A percentile compares a stretch with the other conserved stretches of the same genome.
These are phyloP conservation scores for Acanthochlamys bracteata DNA, from an alignment of 106 monocot species.

Conservation along the genomic window DNA sequence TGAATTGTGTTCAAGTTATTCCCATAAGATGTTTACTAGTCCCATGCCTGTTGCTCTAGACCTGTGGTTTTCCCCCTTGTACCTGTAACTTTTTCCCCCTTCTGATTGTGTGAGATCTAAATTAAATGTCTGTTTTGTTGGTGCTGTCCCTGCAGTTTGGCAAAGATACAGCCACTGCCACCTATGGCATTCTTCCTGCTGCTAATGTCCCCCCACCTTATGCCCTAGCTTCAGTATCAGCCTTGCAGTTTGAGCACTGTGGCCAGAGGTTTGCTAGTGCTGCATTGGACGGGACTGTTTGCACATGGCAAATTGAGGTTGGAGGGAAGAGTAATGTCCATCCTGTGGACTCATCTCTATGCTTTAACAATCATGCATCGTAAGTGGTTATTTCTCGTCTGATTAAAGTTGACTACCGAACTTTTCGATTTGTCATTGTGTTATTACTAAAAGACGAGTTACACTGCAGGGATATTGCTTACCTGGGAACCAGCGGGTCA, in stretches of 20 bases:
- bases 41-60: too few species aligned
- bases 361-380: slow-evolving; percentile 83
- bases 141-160: slow-evolving; percentile 72
- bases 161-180: slow-evolving; percentile 74
- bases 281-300: slow-evolving; percentile 82
- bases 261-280: slow-evolving; percentile 92
- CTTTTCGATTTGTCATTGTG: too few species aligned
- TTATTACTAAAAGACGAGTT: background rate
- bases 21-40: too few species aligned
- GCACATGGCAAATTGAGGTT: slow-evolving; percentile 95
- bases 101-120: too few species aligned
- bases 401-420: too few species aligned
- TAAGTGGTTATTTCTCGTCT: slow-evolving; percentile 37
- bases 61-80: too few species aligned
- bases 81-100: too few species aligned
- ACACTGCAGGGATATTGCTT: slow-evolving; percentile 65
- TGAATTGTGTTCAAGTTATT: too few species aligned
- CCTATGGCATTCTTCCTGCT: slow-evolving; percentile 86
- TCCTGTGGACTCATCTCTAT: slow-evolving; percentile 70
- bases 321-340: slow-evolving; percentile 80
- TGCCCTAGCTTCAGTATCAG: slow-evolving; percentile 73
- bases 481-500: slow-evolving; percentile 75
- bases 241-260: slow-evolving; percentile 70
- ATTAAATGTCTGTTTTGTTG: too few species aligned
- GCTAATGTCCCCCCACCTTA: slow-evolving; percentile 67